phyloP scores from a whole-genome alignment of 495 filamentous ascomycete genomes.

The Neurospora africana region DNA sequence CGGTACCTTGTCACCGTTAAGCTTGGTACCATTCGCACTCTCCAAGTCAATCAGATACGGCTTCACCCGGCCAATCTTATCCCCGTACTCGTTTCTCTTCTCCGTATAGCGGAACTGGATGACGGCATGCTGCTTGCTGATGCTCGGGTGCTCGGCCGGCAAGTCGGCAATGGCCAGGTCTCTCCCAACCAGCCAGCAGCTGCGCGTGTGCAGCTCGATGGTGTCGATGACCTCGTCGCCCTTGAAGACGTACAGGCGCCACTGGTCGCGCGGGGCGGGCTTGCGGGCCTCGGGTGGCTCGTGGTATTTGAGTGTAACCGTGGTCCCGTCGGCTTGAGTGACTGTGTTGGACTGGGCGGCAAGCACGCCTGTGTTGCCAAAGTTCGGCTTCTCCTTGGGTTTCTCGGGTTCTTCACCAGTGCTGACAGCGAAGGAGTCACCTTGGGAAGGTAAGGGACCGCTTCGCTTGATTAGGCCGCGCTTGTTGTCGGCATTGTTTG shows the following conservation, averaged over 20 bases:
- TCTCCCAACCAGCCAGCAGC: conserved; percentile 84
- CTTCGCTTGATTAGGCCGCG: conserved; percentile 27
- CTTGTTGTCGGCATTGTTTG: conserved; percentile 7
- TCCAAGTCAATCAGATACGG: conserved; percentile 91
- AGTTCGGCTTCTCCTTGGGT: conserved; percentile 85
- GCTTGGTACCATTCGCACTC: conserved; percentile 78
- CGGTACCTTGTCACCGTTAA: conserved; percentile 67
- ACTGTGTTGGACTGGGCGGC: conserved; percentile 85
- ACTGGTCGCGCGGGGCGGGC: conserved; percentile 62
- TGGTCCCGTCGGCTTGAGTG: conserved; percentile 49
- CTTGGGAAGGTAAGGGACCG: conserved; percentile 60
- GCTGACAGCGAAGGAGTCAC: conserved; percentile 52
- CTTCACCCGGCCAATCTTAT: conserved; percentile 68
- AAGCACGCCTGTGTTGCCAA: conserved; percentile 64
- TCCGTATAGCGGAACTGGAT: conserved; percentile 83
- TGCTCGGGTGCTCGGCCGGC: conserved; percentile 77
- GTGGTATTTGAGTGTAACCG: conserved; percentile 84
- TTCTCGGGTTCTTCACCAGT: conserved; percentile 39
- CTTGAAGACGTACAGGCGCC: conserved; percentile 94
- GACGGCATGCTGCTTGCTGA: conserved; percentile 89
- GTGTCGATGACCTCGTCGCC: conserved; percentile 68
- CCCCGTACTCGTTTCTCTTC: conserved; percentile 76
- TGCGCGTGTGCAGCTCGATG: conserved; percentile 60
- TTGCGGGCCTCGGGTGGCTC: conserved; percentile 91
- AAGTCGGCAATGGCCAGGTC: conserved; percentile 74